Percentiles rank a stretch among this genome's conserved stretches.
These are phyloP conservation scores for Colletotrichum sp. DNA, from an alignment of 2,329 filamentous ascomycete genomes.

Conservation along the genomic window DNA sequence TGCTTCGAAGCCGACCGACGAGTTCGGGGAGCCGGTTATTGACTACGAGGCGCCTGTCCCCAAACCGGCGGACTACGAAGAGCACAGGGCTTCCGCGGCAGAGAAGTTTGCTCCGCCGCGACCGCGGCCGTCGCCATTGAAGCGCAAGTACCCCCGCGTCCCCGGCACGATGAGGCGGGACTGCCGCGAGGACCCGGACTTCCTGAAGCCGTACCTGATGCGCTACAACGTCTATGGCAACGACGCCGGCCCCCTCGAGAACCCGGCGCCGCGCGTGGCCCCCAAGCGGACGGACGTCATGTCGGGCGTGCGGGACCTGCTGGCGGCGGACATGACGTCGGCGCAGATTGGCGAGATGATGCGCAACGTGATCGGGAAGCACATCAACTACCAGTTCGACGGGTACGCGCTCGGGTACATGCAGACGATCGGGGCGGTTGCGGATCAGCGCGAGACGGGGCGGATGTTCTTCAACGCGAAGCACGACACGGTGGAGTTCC, in stretches of 20 bases:
- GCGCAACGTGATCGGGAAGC: not conserved
- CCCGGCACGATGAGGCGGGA: conserved; percentile 8
- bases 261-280: not conserved
- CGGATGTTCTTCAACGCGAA: not conserved
- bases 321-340: conserved; percentile 5
- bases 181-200: not conserved
- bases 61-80: not conserved
- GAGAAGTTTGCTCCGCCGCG: not conserved
- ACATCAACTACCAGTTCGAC: conserved; percentile 14
- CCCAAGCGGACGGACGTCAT: conserved; percentile 13
- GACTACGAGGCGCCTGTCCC: not conserved
- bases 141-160: not conserved
- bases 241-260: not conserved
- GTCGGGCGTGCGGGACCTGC: conserved; percentile 20
- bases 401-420: not conserved
- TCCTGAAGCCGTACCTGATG: not conserved
- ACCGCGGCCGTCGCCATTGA: conserved; percentile 4
- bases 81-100: not conserved
- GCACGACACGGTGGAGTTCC: conserved; percentile 38
- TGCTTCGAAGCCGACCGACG: not conserved
- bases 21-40: not conserved
- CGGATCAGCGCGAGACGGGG: not conserved
- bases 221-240: not conserved
- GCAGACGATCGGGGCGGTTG: not conserved
- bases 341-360: conserved; percentile 14